phyloP scores from a whole-genome alignment of 1,139 yeast species.

The Geotrichum siamense region DNA sequence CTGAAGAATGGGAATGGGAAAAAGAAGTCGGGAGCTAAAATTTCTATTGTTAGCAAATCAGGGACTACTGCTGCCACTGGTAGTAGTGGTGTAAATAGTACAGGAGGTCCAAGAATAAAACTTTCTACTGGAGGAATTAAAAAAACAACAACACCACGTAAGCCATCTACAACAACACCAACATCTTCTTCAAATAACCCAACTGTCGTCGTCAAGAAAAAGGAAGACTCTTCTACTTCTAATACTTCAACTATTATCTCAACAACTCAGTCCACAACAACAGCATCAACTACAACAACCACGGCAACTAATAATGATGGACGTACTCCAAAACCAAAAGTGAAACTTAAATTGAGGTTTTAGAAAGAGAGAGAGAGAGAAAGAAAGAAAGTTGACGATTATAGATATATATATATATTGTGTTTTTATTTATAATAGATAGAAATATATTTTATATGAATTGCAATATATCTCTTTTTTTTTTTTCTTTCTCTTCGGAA shows the following conservation, averaged over 20 bases:
- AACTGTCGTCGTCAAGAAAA: neutral
- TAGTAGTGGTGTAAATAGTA: too few species aligned
- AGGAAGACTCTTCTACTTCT: conserved; percentile 6
- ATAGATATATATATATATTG: too few species aligned
- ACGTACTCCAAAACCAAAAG: conserved; percentile 22
- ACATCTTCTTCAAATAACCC: too few species aligned
- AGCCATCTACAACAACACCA: too few species aligned
- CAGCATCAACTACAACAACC: neutral
- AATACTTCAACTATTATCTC: conserved; percentile 5
- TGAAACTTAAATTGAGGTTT: conserved; percentile 28
- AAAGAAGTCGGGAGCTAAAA: conserved; percentile 6
- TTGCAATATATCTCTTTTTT: too few species aligned
- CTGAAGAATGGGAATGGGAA: too few species aligned
- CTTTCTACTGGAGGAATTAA: conserved; percentile 9
- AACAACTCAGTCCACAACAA: neutral
- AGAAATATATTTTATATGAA: too few species aligned
- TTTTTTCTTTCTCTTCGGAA: too few species aligned
- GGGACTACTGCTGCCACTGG: too few species aligned
- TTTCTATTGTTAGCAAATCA: conserved; percentile 16
- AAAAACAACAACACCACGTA: neutral
- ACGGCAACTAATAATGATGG: neutral
- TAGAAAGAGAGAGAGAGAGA: too few species aligned
- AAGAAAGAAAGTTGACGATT: too few species aligned
- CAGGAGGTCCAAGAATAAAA: conserved; percentile 4
- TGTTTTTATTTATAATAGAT: too few species aligned